Conservation (phyloP, 2,329 filamentous ascomycete species). For the Talaromyces sp. region DNA sequence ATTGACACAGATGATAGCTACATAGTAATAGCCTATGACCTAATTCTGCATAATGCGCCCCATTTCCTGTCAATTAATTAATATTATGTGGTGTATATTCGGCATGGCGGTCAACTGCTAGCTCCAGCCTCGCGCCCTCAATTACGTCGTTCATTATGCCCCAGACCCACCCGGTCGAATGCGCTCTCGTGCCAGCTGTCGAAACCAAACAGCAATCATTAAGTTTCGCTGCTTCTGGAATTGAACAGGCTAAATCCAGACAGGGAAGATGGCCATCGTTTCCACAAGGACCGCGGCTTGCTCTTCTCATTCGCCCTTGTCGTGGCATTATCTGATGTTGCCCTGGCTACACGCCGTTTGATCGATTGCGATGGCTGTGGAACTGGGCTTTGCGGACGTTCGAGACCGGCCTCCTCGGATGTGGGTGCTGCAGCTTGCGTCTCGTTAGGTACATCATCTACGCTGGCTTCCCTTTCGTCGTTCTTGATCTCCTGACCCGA, state of each 20-base stretch:
- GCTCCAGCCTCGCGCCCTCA: background rate
- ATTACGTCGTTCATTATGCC: background rate
- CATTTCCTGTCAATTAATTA: background rate
- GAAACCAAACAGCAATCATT: background rate
- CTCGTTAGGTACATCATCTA: background rate
- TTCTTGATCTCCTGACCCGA: conserved; percentile 13
- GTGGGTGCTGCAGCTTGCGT: background rate
- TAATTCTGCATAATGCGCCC: background rate
- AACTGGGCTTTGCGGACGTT: conserved; percentile 1
- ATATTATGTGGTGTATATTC: background rate
- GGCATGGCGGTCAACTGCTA: background rate
- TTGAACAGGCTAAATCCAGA: conserved; percentile 7
- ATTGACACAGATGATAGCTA: background rate
- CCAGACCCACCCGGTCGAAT: conserved; percentile 1
- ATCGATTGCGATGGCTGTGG: background rate
- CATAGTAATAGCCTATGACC: background rate
- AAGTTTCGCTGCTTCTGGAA: background rate
- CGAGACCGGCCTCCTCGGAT: background rate
- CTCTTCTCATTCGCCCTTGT: conserved; percentile 2
- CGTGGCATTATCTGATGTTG: conserved; percentile 1
- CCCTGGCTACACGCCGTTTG: conserved; percentile 4
- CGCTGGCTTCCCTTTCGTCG: background rate
- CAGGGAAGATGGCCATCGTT: conserved; percentile 11
- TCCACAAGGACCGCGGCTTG: conserved; percentile 9
- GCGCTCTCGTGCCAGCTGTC: too few species aligned